These are phyloP conservation scores for Exophiala spinifera DNA, from an alignment of 2,329 filamentous ascomycete species.

Conservation along the genomic window DNA sequence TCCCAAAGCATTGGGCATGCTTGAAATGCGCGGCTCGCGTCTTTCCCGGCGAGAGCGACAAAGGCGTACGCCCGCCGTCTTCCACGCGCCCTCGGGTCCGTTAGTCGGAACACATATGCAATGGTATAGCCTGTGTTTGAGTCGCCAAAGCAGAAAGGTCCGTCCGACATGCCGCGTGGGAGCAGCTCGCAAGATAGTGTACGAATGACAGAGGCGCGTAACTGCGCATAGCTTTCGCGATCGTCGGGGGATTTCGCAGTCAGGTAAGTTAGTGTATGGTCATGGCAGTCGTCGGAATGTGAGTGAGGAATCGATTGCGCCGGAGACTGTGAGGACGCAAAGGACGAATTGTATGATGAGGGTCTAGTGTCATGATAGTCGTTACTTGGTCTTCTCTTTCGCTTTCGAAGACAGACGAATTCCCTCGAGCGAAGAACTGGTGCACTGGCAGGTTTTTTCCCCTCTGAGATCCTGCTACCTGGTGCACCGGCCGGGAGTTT, in stretches of 20 bases:
- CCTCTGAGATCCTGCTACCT: slow-evolving; percentile 49
- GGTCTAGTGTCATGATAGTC: slow-evolving; percentile 38
- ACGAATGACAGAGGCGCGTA: slow-evolving; percentile 57
- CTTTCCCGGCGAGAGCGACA: slow-evolving; percentile 55
- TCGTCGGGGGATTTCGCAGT: slow-evolving; percentile 56
- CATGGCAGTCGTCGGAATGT: slow-evolving; percentile 41
- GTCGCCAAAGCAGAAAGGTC: slow-evolving; percentile 58
- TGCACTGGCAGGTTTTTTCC: slow-evolving; percentile 46
- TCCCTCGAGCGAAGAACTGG: slow-evolving; percentile 56
- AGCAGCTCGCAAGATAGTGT: slow-evolving; percentile 57
- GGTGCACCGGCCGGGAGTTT: slow-evolving; percentile 53
- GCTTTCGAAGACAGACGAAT: slow-evolving; percentile 49
- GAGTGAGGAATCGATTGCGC: slow-evolving; percentile 31
- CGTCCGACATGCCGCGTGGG: slow-evolving; percentile 54
- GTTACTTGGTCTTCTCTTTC: slow-evolving; percentile 10
- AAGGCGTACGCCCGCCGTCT: slow-evolving; percentile 57
- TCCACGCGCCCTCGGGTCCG: slow-evolving; percentile 57
- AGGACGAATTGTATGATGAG: slow-evolving; percentile 21
- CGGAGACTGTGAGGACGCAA: slow-evolving; percentile 38
- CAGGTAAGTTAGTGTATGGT: slow-evolving; percentile 57
- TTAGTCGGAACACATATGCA: slow-evolving; percentile 58
- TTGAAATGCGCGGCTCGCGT: slow-evolving; percentile 46
- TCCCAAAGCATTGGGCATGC: slow-evolving; percentile 51
- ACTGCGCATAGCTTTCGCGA: slow-evolving; percentile 52
- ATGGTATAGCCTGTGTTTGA: slow-evolving; percentile 56